Evolutionary conservation across 371 early-diverging fungal genomes (phyloP), one percentile per base, ranked within the genome.

Genomic region (Haplosporangium sp.): DNA sequence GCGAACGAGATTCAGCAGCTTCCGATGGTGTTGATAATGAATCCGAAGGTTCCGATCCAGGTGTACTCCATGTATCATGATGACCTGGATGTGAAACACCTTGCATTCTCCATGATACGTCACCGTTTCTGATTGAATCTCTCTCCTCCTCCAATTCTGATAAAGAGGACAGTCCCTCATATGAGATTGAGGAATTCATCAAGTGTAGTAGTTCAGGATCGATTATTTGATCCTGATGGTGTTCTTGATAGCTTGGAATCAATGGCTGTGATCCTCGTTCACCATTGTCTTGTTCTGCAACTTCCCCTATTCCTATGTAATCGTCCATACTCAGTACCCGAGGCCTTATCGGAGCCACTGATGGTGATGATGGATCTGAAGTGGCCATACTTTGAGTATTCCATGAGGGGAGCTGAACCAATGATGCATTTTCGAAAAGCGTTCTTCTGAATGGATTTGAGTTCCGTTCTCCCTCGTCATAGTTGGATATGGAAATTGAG

Each of bases 311-410:
- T 2, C 74, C 79, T 20, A 79, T 55, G 47, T 79, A 79, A 7
- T 79, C 74, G 38, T 79, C 79, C 74, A 79, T 74, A 34, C 64
- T 74, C 61, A 79, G 65, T 48, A 79, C 65, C 0, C 71, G 66
- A 7, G 79, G 65, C 45, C 73, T 38, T 6, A 59, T n/a, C 20
- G n/a, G 19, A 7, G 48, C 37, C 11, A 57, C 37, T 40, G 61
- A 35, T 5, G 35, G 60, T 45, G 50, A 50, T 53, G 61, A 8
- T 44, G 69, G 9, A 40, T 19, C 39, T n/a, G 60, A 38, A 17
- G 3, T 27, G 10, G 42, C 11, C 3, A 11, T n/a, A 35, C 55
- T 19, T 1, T 38, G 17, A 35, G 50, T 40, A 5, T 44, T 47
- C 47, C 59, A 69, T 15, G 65, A 50, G 0, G 67, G 60, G 1